Evolutionary conservation across 441 rosid species (phyloP).

Genomic region (Erodium moschatum): DNA sequence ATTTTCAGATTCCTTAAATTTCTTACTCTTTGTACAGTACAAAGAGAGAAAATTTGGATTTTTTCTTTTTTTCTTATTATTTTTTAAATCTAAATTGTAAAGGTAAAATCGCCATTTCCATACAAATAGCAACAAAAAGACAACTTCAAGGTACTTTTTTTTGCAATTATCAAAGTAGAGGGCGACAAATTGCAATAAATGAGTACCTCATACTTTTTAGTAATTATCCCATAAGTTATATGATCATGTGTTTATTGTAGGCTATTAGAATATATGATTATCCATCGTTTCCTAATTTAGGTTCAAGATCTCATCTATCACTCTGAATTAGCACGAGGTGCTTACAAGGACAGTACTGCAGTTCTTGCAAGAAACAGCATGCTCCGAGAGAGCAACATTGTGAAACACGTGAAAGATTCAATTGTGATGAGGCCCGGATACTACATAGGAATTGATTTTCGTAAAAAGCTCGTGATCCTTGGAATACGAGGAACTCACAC

Average conservation of each 20-base stretch:
- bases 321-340: slow-evolving; percentile 73
- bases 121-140: too few species aligned
- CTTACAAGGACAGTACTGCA: slow-evolving; percentile 46
- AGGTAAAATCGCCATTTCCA: too few species aligned
- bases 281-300: slow-evolving; percentile 30
- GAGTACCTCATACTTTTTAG: too few species aligned
- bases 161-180: too few species aligned
- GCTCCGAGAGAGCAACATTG: slow-evolving; percentile 67
- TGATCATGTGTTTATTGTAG: neutral
- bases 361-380: slow-evolving; percentile 65
- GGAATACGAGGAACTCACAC: slow-evolving; percentile 84
- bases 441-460: slow-evolving; percentile 66
- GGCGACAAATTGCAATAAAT: too few species aligned
- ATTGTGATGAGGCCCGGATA: slow-evolving; percentile 93
- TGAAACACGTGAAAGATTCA: slow-evolving; percentile 64
- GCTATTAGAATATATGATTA: neutral
- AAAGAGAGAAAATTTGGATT: too few species aligned
- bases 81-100: too few species aligned
- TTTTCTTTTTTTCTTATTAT: too few species aligned
- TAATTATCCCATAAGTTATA: too few species aligned
- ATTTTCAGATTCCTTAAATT: too few species aligned
- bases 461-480: slow-evolving; percentile 61
- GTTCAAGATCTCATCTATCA: slow-evolving; percentile 83
- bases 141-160: too few species aligned
- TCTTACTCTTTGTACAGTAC: too few species aligned